Evolutionary conservation across 202 grass and related monocot genomes (phyloP).

Genomic region (Schoenoplectus tabernaemontani): DNA sequence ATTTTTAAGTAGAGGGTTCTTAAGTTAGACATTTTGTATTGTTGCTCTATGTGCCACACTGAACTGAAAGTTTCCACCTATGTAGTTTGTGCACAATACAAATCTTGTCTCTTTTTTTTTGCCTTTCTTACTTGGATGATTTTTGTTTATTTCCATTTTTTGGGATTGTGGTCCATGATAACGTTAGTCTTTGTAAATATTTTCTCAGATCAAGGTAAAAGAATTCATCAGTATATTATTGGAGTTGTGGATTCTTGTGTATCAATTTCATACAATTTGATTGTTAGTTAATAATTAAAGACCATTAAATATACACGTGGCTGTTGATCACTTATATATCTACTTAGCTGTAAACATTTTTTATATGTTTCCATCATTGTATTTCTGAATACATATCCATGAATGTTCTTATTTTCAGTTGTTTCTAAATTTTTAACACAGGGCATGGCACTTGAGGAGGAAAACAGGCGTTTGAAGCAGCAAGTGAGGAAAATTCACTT

Average conservation of each 20-base stretch:
- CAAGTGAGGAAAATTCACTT: constrained; percentile 35
- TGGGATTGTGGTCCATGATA: neutral
- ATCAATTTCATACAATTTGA: neutral
- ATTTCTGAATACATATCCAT: too few species aligned
- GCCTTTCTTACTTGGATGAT: neutral
- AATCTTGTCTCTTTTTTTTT: neutral
- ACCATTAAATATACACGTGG: neutral
- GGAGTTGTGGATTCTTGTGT: neutral
- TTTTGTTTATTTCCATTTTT: neutral
- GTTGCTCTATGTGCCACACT: neutral
- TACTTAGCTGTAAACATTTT: constrained; percentile 19
- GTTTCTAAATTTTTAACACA: constrained; percentile 29
- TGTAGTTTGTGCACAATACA: neutral
- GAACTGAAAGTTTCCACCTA: constrained; percentile 8
- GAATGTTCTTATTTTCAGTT: neutral
- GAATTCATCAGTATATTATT: neutral
- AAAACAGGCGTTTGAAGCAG: constrained; percentile 71
- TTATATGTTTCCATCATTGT: neutral
- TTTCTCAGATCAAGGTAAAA: neutral
- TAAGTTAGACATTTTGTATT: neutral
- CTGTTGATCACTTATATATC: too few species aligned
- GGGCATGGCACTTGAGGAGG: constrained; percentile 60
- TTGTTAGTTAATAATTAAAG: neutral
- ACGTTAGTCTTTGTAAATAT: neutral
- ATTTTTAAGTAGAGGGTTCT: too few species aligned